Percentiles rank a stretch among this genome's conserved stretches.
Evolutionary conservation across 257 asterid genomes (phyloP).

Genomic region (Galeopsis tetrahit): DNA sequence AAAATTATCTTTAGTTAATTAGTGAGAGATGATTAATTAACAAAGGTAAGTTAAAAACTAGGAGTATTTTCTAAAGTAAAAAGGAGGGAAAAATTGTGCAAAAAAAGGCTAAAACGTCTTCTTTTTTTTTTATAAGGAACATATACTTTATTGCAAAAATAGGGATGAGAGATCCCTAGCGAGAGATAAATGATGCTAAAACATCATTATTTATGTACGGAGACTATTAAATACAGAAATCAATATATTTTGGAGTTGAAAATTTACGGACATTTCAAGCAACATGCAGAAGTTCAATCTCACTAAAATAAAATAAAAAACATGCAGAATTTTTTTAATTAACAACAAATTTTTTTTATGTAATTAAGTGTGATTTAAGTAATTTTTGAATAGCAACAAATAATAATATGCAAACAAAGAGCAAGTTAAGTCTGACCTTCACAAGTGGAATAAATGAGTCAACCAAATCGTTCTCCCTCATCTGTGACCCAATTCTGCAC

Average conservation of each 20-base stretch:
- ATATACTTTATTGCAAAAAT: too few relatives aligned
- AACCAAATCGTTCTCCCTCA: slow-evolving; percentile 89
- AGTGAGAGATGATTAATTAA: too few relatives aligned
- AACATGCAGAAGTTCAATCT: background rate
- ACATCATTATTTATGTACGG: too few relatives aligned
- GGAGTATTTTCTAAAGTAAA: too few relatives aligned
- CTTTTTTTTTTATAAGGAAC: too few relatives aligned
- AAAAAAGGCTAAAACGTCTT: too few relatives aligned
- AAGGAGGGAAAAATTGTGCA: too few relatives aligned
- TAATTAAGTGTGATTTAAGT: background rate
- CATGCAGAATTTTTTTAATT: background rate
- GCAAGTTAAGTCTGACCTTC: slow-evolving; percentile 56
- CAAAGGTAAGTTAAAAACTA: too few relatives aligned
- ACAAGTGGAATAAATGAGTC: slow-evolving; percentile 85
- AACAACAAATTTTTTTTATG: background rate
- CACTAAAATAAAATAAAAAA: background rate
- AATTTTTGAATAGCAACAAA: slow-evolving; percentile 8
- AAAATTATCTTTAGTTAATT: background rate
- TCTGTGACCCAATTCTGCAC: slow-evolving; percentile 91
- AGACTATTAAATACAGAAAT: background rate
- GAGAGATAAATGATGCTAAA: too few relatives aligned
- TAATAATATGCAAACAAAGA: background rate
- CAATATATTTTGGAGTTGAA: background rate
- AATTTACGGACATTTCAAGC: background rate
- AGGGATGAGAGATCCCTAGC: too few relatives aligned